Evolutionary conservation across 345 rosid genomes (phyloP).

Genomic region (Noccaea caerulescens): DNA sequence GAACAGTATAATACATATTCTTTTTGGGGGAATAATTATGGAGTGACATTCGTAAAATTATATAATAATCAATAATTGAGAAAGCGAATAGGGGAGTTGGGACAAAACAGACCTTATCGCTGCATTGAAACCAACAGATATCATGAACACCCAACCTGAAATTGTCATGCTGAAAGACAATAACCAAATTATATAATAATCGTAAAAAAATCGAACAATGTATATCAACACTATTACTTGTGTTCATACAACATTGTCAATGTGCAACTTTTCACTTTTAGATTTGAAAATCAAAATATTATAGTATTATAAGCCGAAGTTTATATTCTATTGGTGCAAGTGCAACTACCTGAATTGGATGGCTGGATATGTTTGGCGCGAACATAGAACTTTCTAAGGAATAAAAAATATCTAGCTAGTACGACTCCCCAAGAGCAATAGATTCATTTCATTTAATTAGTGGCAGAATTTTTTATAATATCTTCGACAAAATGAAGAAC

Average conservation of each 20-base stretch:
- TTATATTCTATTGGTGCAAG: slow-evolving; percentile 31
- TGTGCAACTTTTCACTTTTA: neutral
- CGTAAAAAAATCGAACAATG: neutral
- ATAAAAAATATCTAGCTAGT: neutral
- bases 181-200: neutral
- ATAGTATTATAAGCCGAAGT: slow-evolving; percentile 14
- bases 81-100: neutral
- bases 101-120: slow-evolving; percentile 58
- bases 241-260: neutral
- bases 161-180: slow-evolving; percentile 60
- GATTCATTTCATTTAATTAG: neutral
- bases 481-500: slow-evolving; percentile 16
- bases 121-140: slow-evolving; percentile 74
- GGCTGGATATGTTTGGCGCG: slow-evolving; percentile 9
- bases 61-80: neutral
- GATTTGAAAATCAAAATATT: neutral
- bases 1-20: neutral
- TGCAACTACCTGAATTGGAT: slow-evolving; percentile 16
- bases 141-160: slow-evolving; percentile 70
- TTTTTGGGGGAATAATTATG: neutral
- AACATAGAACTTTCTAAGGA: neutral
- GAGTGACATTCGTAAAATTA: neutral
- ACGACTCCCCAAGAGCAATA: neutral
- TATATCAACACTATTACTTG: neutral
- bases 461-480: slow-evolving; percentile 9